Evolutionary conservation across 83 land plant genomes (phyloP).

Genomic region (Picea mariana): DNA sequence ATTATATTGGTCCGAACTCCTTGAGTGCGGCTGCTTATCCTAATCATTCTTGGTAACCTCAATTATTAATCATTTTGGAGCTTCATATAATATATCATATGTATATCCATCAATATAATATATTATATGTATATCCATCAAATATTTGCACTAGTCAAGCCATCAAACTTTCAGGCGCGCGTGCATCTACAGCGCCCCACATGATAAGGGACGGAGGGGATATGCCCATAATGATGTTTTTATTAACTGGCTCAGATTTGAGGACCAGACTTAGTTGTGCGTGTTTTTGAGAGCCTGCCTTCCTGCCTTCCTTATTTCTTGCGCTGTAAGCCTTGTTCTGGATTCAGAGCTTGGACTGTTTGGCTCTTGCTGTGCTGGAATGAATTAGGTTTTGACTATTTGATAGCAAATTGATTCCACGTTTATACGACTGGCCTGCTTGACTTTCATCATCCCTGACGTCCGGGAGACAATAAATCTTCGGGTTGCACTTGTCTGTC

Average conservation of each 20-base stretch:
- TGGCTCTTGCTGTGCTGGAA: neutral
- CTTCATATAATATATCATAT: neutral
- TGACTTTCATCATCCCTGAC: too few relatives aligned
- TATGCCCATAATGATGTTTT: neutral
- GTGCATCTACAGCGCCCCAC: conserved; percentile 11
- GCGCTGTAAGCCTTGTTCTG: neutral
- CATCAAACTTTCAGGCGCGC: conserved; percentile 6
- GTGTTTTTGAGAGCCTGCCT: neutral
- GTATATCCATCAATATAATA: neutral
- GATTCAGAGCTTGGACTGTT: neutral
- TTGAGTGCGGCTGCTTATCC: neutral
- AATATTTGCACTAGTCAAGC: too few relatives aligned
- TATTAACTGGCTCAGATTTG: neutral
- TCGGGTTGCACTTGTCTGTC: too few relatives aligned
- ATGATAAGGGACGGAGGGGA: neutral
- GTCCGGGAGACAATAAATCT: too few relatives aligned
- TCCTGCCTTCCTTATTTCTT: neutral
- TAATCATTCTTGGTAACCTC: conserved; percentile 13
- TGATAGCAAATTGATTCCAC: too few relatives aligned
- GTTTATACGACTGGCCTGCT: too few relatives aligned
- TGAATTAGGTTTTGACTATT: too few relatives aligned
- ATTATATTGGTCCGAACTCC: conserved; percentile 13
- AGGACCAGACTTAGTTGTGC: neutral
- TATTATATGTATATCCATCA: neutral
- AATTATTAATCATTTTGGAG: neutral